Evolutionary conservation across 345 rosid species (phyloP).

Genomic region (Streptanthus diversifolius): DNA sequence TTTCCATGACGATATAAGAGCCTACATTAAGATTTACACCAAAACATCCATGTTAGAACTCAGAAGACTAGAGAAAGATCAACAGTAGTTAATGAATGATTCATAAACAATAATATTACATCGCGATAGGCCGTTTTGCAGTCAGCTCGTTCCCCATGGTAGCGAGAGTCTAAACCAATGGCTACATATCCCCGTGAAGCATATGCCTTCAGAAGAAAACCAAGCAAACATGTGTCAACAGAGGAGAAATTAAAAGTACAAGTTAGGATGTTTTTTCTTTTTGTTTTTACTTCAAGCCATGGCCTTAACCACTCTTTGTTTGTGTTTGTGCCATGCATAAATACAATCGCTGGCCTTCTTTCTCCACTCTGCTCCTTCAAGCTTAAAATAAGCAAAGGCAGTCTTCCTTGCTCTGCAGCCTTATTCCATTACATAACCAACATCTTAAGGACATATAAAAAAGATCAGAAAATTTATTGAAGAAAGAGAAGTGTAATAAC

Average conservation of each 20-base stretch:
- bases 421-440: conserved; percentile 21
- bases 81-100: background rate
- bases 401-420: conserved; percentile 69
- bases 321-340: conserved; percentile 74
- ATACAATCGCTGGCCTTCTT: conserved; percentile 72
- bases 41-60: background rate
- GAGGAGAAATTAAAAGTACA: background rate
- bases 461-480: background rate
- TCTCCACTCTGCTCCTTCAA: conserved; percentile 39
- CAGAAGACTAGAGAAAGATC: background rate
- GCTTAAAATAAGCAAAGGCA: conserved; percentile 70
- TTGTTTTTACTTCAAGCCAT: conserved; percentile 65
- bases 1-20: conserved; percentile 82
- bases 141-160: conserved; percentile 82
- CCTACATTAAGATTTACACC: conserved; percentile 45
- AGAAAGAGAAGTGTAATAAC: background rate
- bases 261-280: background rate
- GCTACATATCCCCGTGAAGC: conserved; percentile 88
- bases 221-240: background rate
- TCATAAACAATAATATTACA: conserved; percentile 31
- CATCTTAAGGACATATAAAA: background rate
- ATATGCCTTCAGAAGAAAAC: conserved; percentile 50
- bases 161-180: conserved; percentile 79
- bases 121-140: conserved; percentile 60
- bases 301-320: conserved; percentile 90